These are phyloP conservation scores for Globisporangium okanoganense DNA, from an alignment of 352 stramenopile species.

Conservation along the genomic window DNA sequence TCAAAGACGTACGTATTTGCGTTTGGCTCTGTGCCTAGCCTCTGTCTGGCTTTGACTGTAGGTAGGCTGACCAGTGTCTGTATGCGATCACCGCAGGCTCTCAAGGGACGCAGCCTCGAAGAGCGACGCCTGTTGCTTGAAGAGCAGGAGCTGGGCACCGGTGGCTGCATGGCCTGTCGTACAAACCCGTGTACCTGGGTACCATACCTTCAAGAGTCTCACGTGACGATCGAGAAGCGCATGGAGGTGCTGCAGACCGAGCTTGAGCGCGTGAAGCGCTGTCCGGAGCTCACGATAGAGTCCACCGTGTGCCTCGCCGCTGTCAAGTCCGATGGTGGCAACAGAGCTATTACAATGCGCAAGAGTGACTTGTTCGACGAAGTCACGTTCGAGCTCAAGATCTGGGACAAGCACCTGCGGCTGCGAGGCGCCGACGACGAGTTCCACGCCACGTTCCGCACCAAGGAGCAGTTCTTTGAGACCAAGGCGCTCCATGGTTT, in stretches of 20 bases:
- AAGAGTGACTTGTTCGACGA: slow-evolving; percentile 74
- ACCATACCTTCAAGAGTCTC: slow-evolving; percentile 54
- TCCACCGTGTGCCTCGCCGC: slow-evolving; percentile 59
- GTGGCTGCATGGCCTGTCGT: slow-evolving; percentile 81
- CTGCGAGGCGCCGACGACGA: slow-evolving; percentile 88
- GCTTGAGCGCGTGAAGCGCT: slow-evolving; percentile 68
- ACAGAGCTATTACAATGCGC: slow-evolving; percentile 40
- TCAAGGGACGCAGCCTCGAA: slow-evolving; percentile 58
- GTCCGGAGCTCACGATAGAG: slow-evolving; percentile 36
- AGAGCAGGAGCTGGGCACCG: slow-evolving; percentile 64
- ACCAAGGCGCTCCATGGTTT: slow-evolving; percentile 91
- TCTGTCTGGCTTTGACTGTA: not conserved
- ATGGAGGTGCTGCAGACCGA: slow-evolving; percentile 63
- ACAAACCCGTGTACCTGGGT: slow-evolving; percentile 66
- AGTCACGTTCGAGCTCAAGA: slow-evolving; percentile 58
- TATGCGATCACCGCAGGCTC: slow-evolving; percentile 17
- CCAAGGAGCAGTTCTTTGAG: slow-evolving; percentile 80
- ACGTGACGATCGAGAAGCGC: slow-evolving; percentile 45
- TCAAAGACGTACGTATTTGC: slow-evolving; percentile 45
- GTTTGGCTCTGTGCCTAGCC: not conserved
- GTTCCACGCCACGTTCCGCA: slow-evolving; percentile 88
- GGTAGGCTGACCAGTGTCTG: not conserved
- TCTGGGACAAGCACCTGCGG: slow-evolving; percentile 62
- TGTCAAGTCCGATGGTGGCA: slow-evolving; percentile 50
- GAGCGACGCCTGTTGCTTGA: slow-evolving; percentile 57